Evolutionary conservation across 306 rosid species (phyloP).

Genomic region (Coriaria nepalensis): DNA sequence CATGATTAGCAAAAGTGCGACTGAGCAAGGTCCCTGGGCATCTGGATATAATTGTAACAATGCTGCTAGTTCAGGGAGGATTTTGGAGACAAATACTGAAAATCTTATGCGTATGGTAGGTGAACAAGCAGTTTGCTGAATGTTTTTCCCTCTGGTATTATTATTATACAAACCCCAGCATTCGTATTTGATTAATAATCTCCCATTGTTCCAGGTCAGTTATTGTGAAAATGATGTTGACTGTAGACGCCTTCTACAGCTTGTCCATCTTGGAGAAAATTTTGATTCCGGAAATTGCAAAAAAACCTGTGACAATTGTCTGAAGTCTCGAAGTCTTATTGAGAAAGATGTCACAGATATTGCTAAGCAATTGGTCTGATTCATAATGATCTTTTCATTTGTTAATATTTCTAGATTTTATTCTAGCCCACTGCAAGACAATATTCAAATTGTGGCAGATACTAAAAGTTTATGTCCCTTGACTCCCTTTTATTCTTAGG

Average conservation of each 20-base stretch:
- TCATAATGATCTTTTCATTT: conserved; percentile 8
- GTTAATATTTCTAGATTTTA: conserved; percentile 6
- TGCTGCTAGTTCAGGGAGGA: conserved; percentile 52
- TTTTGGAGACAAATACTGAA: conserved; percentile 79
- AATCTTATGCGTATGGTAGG: conserved; percentile 84
- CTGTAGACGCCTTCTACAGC: conserved; percentile 84
- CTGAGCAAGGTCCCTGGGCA: conserved; percentile 50
- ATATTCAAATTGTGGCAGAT: not conserved
- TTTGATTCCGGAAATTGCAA: conserved; percentile 70
- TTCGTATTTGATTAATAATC: conserved; percentile 1
- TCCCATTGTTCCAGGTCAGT: conserved; percentile 56
- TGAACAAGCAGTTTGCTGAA: conserved; percentile 7
- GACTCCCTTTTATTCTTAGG: conserved; percentile 41
- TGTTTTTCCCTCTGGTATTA: conserved; percentile 7
- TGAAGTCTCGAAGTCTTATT: conserved; percentile 42
- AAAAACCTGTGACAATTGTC: conserved; percentile 94
- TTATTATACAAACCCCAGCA: not conserved
- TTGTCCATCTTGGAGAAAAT: conserved; percentile 85
- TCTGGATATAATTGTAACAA: conserved; percentile 49
- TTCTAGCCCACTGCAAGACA: not conserved
- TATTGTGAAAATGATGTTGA: conserved; percentile 91
- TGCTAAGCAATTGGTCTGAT: conserved; percentile 82
- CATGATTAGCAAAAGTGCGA: conserved; percentile 72
- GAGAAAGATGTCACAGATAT: conserved; percentile 81
- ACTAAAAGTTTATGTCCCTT: not conserved